Conservation (phyloP, 345 rosid species). For the Eutrema yunnanense region DNA sequence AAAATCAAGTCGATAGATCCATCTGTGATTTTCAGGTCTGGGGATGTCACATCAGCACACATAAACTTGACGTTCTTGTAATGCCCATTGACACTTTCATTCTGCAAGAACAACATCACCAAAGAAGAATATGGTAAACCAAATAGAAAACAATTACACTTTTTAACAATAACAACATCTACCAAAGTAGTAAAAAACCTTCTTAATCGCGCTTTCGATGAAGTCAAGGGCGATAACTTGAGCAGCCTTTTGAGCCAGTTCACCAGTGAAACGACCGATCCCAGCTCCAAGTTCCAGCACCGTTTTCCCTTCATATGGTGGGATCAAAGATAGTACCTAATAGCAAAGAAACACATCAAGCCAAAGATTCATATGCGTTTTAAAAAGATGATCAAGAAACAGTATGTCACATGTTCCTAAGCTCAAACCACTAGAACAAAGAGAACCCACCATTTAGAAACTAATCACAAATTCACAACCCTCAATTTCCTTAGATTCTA, state of each 20-base stretch:
- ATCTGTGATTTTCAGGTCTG: conserved; percentile 49
- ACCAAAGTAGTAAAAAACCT: conserved; percentile 42
- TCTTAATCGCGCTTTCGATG: conserved; percentile 70
- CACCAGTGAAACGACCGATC: conserved; percentile 89
- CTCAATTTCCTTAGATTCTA: neutral
- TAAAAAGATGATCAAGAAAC: neutral
- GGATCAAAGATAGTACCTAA: conserved; percentile 79
- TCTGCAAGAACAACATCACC: conserved; percentile 40
- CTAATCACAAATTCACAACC: conserved; percentile 5
- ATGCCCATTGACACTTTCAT: conserved; percentile 70
- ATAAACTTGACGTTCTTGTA: conserved; percentile 76
- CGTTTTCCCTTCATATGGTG: conserved; percentile 68
- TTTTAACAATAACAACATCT: neutral
- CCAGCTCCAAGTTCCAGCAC: conserved; percentile 95
- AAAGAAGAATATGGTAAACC: neutral
- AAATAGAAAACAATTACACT: neutral
- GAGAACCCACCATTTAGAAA: neutral
- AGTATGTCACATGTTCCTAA: neutral
- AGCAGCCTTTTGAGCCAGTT: conserved; percentile 78
- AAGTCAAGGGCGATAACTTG: conserved; percentile 75
- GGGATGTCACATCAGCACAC: conserved; percentile 86
- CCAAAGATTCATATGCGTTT: neutral
- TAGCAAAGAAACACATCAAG: neutral
- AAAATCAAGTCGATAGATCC: conserved; percentile 74
- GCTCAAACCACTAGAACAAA: neutral